Evolutionary conservation across 257 asterid species (phyloP), one percentile per base, ranked within the genome.

Genomic region (Nicotiana sylvestris): DNA sequence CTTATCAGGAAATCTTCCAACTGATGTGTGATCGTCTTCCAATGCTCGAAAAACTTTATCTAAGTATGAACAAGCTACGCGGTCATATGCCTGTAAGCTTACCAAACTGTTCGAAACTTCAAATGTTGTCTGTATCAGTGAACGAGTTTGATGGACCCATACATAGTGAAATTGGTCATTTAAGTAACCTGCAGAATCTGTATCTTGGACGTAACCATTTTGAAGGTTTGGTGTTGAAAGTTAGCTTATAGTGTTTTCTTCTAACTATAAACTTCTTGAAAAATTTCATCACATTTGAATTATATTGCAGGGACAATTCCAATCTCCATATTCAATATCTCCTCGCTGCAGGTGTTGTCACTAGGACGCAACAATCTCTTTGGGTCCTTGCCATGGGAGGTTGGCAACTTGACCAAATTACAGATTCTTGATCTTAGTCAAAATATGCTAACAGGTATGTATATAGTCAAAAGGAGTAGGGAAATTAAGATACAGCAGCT

Each of bases 261-360:
- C 32, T 62, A 18, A 62, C 21, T n/a, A 37, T 5, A 4, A 0
- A 35, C 7, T 35, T 35, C 39, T 35, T 35, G 43, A 37, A 37
- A 37, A 5, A 37, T 37, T 35, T n/a, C 27, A 49, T 49, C 55
- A 10, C 55, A 49, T 11, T 0, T 49, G 15, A 49, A 10, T 49
- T 49, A 49, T 8, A 9, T 56, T 80, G 5, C 82, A 83, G 66
- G 58, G 80, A n/a, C 86, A 72, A 46, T 82, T 56, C 72, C 72
- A 25, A 33, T 11, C 17, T 30, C 18, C 72, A 65, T 29, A 65
- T 65, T 25, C 72, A 65, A 27, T 21, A 27, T 25, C 37, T 49
- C 55, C 55, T 49, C 55, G 15, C 55, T 49, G 55, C 15, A 49
- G 15, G 11, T 49, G 13, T 49, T 49, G 55, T 9, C 55, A 49